Base-by-base conservation (phyloP, 192 early-diverging fungal genomes). In the Funneliformis geosporum region DNA sequence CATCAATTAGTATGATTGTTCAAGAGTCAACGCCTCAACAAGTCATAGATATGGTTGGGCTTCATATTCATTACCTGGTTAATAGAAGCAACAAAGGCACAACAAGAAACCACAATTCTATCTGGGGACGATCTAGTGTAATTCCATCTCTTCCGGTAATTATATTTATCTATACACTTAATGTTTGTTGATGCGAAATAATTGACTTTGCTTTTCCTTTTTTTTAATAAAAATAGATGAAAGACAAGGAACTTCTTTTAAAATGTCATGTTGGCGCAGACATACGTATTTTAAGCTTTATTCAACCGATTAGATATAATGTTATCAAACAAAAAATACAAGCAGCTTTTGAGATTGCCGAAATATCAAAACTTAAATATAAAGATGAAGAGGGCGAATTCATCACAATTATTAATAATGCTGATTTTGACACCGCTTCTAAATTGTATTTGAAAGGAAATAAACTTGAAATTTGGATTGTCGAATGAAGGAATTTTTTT, bases 331-430 rank as follows among this genome's bases (percentile, higher is more conserved):
- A 28, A 18, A 42, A 28, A 8, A 42, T 68, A 40, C 33, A 40
- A 21, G 38, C 40, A 40, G 14, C 18, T 2, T 68, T 68, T 38
- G 21, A 18, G 18, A 39, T 68, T 5, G 12, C 16, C 8, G 18
- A 40, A 39, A 68, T 40, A 40, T 40, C 28, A 40, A 68, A 42
- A 42, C 8, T 68, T 33, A 18, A 40, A 40, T 68, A 68, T 39
- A 68, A 68, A 39, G 66, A 68, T 68, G 66, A 68, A 18, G 66
- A 68, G 1, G 66, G 39, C n/a, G 66, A 68, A 68, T 68, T 40
- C 23, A 68, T 68, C 7, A 40, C 66, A 3, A 68, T 68, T 16
- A 38, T 68, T 42, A 40, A 68, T 38, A 68, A 28, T 2, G 66
- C 25, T 8, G 66, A 68, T 68, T 68, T 68, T 39, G 66, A 68